Evolutionary conservation across 129 eudicot species (phyloP).

Genomic region (Pulicaria dysenterica): DNA sequence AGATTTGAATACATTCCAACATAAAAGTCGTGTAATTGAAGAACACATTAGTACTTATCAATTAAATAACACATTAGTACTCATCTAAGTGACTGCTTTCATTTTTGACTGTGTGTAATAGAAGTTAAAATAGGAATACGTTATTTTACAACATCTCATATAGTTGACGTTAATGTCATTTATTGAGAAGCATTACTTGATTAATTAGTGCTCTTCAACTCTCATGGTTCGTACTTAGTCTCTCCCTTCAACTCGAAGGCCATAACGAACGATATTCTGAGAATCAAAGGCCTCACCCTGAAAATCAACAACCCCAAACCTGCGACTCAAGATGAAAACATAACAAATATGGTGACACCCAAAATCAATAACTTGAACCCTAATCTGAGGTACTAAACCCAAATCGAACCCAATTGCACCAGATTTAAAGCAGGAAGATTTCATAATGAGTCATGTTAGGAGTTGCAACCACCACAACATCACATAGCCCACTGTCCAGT

Average conservation of each 20-base stretch:
- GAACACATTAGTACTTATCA: too few species aligned
- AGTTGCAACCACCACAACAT: conserved; percentile 80
- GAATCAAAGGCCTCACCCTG: conserved; percentile 97
- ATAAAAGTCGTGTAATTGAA: too few species aligned
- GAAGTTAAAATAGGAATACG: too few species aligned
- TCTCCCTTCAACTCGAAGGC: conserved; percentile 71
- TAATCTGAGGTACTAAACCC: too few species aligned
- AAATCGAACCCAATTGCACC: too few species aligned
- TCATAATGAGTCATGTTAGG: conserved; percentile 97
- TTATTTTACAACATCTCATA: too few species aligned
- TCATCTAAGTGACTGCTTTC: too few species aligned
- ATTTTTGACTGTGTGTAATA: too few species aligned
- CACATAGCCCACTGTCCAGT: conserved; percentile 84
- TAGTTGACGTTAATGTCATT: too few species aligned
- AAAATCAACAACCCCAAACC: conserved; percentile 2
- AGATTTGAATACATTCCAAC: too few species aligned
- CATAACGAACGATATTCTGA: conserved; percentile 78
- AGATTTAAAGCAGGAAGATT: too few species aligned
- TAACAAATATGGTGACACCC: not conserved
- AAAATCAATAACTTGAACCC: not conserved
- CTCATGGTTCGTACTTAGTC: conserved; percentile 72
- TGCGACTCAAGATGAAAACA: not conserved
- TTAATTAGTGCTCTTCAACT: conserved; percentile 75
- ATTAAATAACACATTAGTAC: too few species aligned
- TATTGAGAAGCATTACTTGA: conserved; percentile 54